A percentile compares a stretch with the other conserved stretches of the same genome.
phyloP scores from a whole-genome alignment of 352 stramenopile genomes.

The Aphanomyces euteiches region DNA sequence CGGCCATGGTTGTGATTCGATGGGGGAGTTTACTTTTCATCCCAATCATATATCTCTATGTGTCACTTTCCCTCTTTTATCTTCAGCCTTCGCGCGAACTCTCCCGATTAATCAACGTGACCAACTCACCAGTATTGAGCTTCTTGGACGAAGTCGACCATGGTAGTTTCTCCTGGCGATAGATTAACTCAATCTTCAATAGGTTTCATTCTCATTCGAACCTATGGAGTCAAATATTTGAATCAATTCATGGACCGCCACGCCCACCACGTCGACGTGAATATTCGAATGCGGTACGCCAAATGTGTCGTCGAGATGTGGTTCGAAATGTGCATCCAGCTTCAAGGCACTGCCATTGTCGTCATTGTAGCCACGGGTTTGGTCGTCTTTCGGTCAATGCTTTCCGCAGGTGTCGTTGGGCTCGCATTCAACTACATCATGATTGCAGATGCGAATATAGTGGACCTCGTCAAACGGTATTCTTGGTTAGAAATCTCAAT shows the following conservation, averaged over 20 bases:
- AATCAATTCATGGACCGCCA: conserved; percentile 41
- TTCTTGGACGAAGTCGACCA: conserved; percentile 67
- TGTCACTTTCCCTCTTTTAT: conserved; percentile 51
- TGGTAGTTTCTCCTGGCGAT: conserved; percentile 10
- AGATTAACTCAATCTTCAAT: conserved; percentile 22
- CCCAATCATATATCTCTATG: conserved; percentile 25
- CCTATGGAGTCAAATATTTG: conserved; percentile 34
- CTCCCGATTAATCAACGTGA: conserved; percentile 80
- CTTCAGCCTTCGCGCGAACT: conserved; percentile 53
- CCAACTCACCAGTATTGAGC: conserved; percentile 67
- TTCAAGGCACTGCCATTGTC: conserved; percentile 78
- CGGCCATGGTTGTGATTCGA: background rate
- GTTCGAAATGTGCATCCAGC: conserved; percentile 80
- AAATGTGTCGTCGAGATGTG: conserved; percentile 64
- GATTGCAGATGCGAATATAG: conserved; percentile 51
- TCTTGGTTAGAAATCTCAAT: conserved; percentile 38
- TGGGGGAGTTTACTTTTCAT: background rate
- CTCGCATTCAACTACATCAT: conserved; percentile 90
- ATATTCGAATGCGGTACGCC: conserved; percentile 70
- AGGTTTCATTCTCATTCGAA: conserved; percentile 38
- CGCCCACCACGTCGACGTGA: conserved; percentile 49
- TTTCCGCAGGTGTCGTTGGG: conserved; percentile 73
- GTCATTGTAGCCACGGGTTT: conserved; percentile 67
- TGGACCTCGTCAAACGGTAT: background rate
- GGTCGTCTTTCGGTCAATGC: conserved; percentile 46